Percentiles rank a stretch among this genome's conserved stretches.
Conservation (phyloP, 2,329 filamentous ascomycete genomes). For the Ophiosphaerella korrae region DNA sequence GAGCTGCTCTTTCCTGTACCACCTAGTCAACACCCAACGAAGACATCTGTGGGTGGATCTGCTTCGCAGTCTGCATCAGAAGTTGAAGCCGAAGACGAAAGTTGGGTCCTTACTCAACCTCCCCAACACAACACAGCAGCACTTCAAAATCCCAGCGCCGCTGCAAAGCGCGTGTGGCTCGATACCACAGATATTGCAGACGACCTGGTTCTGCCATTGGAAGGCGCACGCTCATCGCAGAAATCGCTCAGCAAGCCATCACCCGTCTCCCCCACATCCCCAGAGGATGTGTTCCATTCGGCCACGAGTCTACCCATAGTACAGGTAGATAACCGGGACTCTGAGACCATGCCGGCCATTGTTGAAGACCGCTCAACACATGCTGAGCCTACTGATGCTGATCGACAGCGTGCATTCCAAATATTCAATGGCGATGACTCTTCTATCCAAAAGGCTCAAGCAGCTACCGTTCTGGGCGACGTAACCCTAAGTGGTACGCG, state of each 20-base stretch:
- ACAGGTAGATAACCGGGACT: constrained; percentile 55
- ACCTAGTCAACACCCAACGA: constrained; percentile 20
- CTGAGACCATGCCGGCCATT: constrained; percentile 43
- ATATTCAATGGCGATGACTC: constrained; percentile 87
- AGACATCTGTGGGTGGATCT: constrained; percentile 16
- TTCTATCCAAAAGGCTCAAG: constrained; percentile 76
- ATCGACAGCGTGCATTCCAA: constrained; percentile 76
- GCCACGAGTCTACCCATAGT: constrained; percentile 57
- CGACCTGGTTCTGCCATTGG: constrained; percentile 45
- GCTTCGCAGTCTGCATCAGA: constrained; percentile 40
- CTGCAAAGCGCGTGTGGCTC: constrained; percentile 47
- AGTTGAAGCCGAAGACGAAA: constrained; percentile 45
- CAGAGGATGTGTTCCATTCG: constrained; percentile 54
- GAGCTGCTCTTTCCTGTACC: constrained; percentile 23
- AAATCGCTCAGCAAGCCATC: constrained; percentile 35
- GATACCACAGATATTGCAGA: constrained; percentile 44
- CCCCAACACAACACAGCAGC: constrained; percentile 29
- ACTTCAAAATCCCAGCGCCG: constrained; percentile 18
- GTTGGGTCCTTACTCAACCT: constrained; percentile 43
- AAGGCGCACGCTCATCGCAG: constrained; percentile 45
- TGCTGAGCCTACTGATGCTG: constrained; percentile 64
- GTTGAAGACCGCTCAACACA: constrained; percentile 38
- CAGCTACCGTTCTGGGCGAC: constrained; percentile 88
- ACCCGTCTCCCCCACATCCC: constrained; percentile 47
- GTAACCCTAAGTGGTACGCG: constrained; percentile 57